A percentile compares a stretch with the other conserved stretches of the same genome.
Conservation (phyloP, 148 eudicot species). For the Vaccinium darrowii region DNA sequence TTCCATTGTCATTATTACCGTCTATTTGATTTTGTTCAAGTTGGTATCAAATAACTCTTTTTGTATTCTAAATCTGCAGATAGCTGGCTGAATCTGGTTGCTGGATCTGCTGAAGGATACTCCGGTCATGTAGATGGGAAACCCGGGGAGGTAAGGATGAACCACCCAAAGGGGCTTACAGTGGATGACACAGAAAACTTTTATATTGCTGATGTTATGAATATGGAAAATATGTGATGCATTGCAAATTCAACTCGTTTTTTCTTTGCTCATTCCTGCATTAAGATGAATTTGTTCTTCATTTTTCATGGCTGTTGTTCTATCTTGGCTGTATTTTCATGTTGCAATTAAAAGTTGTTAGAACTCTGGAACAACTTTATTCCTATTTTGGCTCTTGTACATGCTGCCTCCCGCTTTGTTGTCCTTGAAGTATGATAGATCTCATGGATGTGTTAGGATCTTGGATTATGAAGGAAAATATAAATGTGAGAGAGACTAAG, state of each 20-base stretch:
- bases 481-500: not conserved
- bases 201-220: slow-evolving; percentile 83
- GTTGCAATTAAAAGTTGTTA: not conserved
- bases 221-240: slow-evolving; percentile 91
- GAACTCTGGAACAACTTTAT: not conserved
- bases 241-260: slow-evolving; percentile 1
- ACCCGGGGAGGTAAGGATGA: slow-evolving; percentile 80
- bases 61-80: slow-evolving; percentile 42
- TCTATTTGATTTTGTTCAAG: not conserved
- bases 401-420: not conserved
- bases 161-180: slow-evolving; percentile 85
- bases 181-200: slow-evolving; percentile 91
- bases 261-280: not conserved
- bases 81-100: slow-evolving; percentile 80
- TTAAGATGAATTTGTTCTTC: not conserved
- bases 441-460: not conserved
- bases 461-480: not conserved
- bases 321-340: not conserved
- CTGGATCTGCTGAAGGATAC: slow-evolving; percentile 95
- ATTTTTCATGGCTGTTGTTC: not conserved
- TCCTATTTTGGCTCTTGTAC: not conserved
- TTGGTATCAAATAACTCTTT: not conserved
- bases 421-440: not conserved
- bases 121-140: slow-evolving; percentile 93
- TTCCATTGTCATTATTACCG: not conserved